Base-by-base conservation (phyloP, 140 eudicot genomes). In the Senecio squalidus region DNA sequence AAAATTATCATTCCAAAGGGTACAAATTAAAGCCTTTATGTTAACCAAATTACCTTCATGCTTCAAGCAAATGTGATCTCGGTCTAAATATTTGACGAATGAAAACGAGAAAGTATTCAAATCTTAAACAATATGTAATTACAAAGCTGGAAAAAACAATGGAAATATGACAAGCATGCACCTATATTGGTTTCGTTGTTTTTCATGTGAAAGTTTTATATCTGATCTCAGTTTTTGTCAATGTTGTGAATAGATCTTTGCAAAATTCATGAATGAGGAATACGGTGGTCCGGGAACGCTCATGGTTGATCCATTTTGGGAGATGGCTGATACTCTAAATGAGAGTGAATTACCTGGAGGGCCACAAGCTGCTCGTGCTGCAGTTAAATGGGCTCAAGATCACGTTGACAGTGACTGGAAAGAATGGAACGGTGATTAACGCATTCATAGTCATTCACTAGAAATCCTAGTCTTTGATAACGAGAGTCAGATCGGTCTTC, bases 261-360 rank as follows among this genome's bases (percentile, higher is more conserved):
- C 61, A 53, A 75, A 72, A 9, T 88, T 88, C 67, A 59, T 88
- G 87, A 84, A 88, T 50, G 69, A 78, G 36, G 90, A 88, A 71
- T 84, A 88, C 51, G 94, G 96, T 15, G 96, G 96, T 4, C 90
- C 87, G 14, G 96, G 89, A 63, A 84, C 90, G 2, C 81, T 81
- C 20, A 24, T 90, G 88, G 97, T 90, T n/a, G 55, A 59, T 43
- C 95, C 95, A 8, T 85, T 90, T 74, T 74, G 81, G 55, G 95
- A 85, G 60, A 85, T 85, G 95, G 97, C 94, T 11, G 85, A 85
- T 71, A 73, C 95, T 49, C 39, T 90, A 39, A 74, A 78, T 41
- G 94, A 86, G 49, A 68, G 77, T 28, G 90, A 81, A 33, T 77
- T 86, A 45, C 87, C 97, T 13, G 90, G 97, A 20, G 97, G 86